Percentiles rank a stretch among this genome's conserved stretches.
Evolutionary conservation across 2,329 filamentous ascomycete species (phyloP).

Genomic region (Sclerotiophoma versabilis): DNA sequence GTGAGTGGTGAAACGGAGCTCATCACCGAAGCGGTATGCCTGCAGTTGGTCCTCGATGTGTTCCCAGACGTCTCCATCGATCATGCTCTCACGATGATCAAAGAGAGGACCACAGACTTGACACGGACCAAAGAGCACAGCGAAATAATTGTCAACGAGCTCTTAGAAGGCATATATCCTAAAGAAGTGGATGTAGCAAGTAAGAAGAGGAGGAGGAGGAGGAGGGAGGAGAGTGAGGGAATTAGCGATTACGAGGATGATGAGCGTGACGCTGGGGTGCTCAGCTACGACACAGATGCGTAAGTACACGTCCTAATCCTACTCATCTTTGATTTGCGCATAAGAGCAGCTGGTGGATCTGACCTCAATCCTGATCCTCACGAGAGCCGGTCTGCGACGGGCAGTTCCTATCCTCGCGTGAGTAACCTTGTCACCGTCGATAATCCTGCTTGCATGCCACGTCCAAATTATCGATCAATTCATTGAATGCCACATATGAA

Average conservation of each 20-base stretch:
- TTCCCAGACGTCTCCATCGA: slow-evolving; percentile 45
- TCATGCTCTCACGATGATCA: slow-evolving; percentile 39
- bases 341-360: background rate
- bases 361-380: background rate
- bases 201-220: slow-evolving; percentile 44
- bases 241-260: slow-evolving; percentile 32
- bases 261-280: slow-evolving; percentile 16
- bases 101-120: slow-evolving; percentile 29
- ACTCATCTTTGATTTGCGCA: no score
- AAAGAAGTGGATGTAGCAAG: slow-evolving; percentile 40
- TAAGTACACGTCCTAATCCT: slow-evolving; percentile 29
- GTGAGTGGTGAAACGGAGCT: background rate
- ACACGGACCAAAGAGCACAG: slow-evolving; percentile 34
- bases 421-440: background rate
- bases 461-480: background rate
- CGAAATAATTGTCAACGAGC: slow-evolving; percentile 35
- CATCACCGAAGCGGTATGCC: slow-evolving; percentile 35
- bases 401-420: background rate
- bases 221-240: slow-evolving; percentile 33
- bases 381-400: background rate
- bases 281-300: slow-evolving; percentile 34
- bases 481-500: background rate
- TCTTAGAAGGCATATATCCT: slow-evolving; percentile 45
- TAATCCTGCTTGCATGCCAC: background rate
- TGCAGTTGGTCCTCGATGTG: slow-evolving; percentile 44